Evolutionary conservation across 306 rosid genomes (phyloP).

Genomic region (Gillenia trifoliata): DNA sequence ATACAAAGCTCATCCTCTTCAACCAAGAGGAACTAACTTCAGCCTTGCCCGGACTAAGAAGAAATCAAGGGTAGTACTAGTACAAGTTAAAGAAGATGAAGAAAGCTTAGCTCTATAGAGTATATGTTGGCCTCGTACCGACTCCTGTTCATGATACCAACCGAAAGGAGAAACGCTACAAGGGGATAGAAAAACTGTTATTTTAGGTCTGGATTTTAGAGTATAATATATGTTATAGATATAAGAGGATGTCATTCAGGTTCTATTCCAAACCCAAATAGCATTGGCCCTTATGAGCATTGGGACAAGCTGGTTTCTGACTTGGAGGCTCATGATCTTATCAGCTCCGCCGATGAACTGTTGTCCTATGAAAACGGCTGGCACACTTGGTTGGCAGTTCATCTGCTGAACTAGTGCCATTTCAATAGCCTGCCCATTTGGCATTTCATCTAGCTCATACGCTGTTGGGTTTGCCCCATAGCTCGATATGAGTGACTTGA

Average conservation of each 20-base stretch:
- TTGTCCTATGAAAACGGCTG: slow-evolving; percentile 69
- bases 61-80: not conserved
- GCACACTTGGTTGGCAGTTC: slow-evolving; percentile 58
- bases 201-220: not conserved
- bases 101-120: not conserved
- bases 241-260: not conserved
- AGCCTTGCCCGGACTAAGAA: not conserved
- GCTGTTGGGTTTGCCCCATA: slow-evolving; percentile 50
- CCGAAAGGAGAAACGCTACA: not conserved
- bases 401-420: slow-evolving; percentile 33
- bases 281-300: slow-evolving; percentile 54
- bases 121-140: too few species aligned
- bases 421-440: slow-evolving; percentile 51
- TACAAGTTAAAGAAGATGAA: not conserved
- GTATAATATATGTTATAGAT: not conserved
- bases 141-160: not conserved
- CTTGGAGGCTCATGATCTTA: slow-evolving; percentile 50
- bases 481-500: slow-evolving; percentile 40
- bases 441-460: slow-evolving; percentile 48
- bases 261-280: slow-evolving; percentile 38
- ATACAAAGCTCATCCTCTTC: not conserved
- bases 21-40: not conserved
- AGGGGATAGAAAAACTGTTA: slow-evolving; percentile 6
- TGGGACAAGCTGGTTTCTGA: slow-evolving; percentile 48
- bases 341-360: slow-evolving; percentile 59